These are phyloP conservation scores for Terana coerulea DNA, from an alignment of 768 basidiomycete species.

Conservation along the genomic window DNA sequence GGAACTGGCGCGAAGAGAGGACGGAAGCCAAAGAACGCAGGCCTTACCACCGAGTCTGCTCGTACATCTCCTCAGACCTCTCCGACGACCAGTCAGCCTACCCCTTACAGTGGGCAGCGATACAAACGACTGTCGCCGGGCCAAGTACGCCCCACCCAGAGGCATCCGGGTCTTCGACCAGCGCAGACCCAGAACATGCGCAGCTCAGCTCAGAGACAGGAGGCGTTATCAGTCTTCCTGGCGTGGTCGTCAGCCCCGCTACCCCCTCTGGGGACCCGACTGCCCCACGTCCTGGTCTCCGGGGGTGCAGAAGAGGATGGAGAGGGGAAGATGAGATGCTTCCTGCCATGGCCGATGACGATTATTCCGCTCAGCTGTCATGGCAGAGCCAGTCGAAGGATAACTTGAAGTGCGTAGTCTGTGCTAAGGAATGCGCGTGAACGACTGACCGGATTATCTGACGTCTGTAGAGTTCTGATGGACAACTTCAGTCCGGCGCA, in stretches of 20 bases:
- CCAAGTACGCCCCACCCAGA: conserved; percentile 4
- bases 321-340: conserved; percentile 73
- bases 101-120: conserved; percentile 16
- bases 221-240: conserved; percentile 21
- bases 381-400: conserved; percentile 89
- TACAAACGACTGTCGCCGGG: conserved; percentile 2
- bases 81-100: conserved; percentile 15
- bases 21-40: conserved; percentile 28
- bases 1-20: conserved; percentile 29
- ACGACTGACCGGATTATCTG: too few relatives aligned
- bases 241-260: conserved; percentile 6
- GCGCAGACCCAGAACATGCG: background rate
- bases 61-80: conserved; percentile 17
- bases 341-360: conserved; percentile 86
- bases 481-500: conserved; percentile 82
- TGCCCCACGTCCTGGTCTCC: background rate
- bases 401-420: conserved; percentile 63
- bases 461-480: conserved; percentile 76
- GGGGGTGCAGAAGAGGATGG: conserved; percentile 45
- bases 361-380: conserved; percentile 78
- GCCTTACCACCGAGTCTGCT: conserved; percentile 12
- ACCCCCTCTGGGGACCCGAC: conserved; percentile 1
- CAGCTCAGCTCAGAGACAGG: conserved; percentile 9
- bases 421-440: background rate
- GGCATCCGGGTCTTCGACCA: background rate